Conservation (phyloP, 2,329 filamentous ascomycete species). For the Clathrospora elynae region DNA sequence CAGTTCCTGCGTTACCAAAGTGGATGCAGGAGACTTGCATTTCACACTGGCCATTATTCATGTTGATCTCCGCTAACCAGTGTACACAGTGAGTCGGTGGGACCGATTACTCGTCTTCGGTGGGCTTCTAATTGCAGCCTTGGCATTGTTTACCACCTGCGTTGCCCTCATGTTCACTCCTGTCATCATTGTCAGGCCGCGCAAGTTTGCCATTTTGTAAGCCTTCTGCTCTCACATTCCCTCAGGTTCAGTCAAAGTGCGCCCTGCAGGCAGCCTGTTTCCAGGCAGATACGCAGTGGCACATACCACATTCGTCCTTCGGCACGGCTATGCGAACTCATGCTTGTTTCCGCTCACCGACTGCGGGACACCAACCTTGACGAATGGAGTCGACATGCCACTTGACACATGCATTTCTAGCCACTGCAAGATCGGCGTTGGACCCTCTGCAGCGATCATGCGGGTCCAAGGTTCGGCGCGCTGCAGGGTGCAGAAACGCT, state of each 20-base stretch:
- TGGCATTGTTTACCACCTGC: slow-evolving; percentile 90
- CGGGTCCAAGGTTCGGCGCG: slow-evolving; percentile 47
- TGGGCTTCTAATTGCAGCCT: slow-evolving; percentile 51
- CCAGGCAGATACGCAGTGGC: slow-evolving; percentile 34
- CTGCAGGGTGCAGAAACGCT: slow-evolving; percentile 42
- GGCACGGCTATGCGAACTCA: slow-evolving; percentile 40
- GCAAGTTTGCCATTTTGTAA: slow-evolving; percentile 97
- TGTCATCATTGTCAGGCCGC: slow-evolving; percentile 75
- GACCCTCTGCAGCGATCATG: slow-evolving; percentile 49
- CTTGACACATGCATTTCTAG: slow-evolving; percentile 47
- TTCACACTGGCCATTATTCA: slow-evolving; percentile 31
- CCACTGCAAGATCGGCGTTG: slow-evolving; percentile 43
- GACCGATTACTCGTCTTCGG: slow-evolving; percentile 91
- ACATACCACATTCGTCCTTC: slow-evolving; percentile 32
- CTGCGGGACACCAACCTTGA: slow-evolving; percentile 19
- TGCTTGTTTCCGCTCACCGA: slow-evolving; percentile 24
- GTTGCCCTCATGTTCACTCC: slow-evolving; percentile 80
- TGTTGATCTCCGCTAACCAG: slow-evolving; percentile 39
- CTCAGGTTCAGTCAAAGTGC: slow-evolving; percentile 17
- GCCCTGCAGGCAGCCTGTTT: slow-evolving; percentile 27
- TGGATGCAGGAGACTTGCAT: slow-evolving; percentile 48
- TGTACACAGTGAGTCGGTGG: slow-evolving; percentile 84
- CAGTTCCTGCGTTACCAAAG: slow-evolving; percentile 52
- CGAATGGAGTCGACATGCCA: slow-evolving; percentile 34
- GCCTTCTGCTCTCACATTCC: slow-evolving; percentile 53